Evolutionary conservation across 2,329 filamentous ascomycete genomes (phyloP).

Genomic region (Pseudocercospora musae): DNA sequence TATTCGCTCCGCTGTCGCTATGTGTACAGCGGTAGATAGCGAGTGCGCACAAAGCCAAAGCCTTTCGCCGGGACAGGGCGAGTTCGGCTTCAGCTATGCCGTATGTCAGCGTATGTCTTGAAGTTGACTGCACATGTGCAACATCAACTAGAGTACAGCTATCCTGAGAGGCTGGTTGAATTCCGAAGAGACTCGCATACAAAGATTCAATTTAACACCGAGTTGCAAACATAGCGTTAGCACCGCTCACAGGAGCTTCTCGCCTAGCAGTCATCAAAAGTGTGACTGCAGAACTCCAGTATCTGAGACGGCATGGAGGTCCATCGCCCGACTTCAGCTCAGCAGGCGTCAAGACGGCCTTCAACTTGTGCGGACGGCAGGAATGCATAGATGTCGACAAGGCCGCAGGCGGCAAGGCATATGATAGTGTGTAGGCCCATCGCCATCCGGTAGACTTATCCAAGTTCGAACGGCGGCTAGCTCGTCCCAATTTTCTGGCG

Average conservation of each 20-base stretch:
- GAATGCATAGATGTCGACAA: slow-evolving; percentile 3
- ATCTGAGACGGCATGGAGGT: slow-evolving; percentile 3
- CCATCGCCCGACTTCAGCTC: not conserved
- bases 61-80: not conserved
- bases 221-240: not conserved
- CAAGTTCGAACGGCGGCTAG: too few species aligned
- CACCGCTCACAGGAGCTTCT: slow-evolving; percentile 4
- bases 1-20: not conserved
- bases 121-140: not conserved
- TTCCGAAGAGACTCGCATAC: not conserved
- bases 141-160: too few species aligned
- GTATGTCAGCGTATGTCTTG: not conserved
- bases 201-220: not conserved
- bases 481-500: too few species aligned
- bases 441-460: not conserved
- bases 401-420: slow-evolving; percentile 5
- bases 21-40: not conserved
- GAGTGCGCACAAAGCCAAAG: not conserved
- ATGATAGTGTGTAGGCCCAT: slow-evolving; percentile 3
- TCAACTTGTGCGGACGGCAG: slow-evolving; percentile 7
- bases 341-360: slow-evolving; percentile 5
- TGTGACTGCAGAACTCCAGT: slow-evolving; percentile 1
- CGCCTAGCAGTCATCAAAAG: slow-evolving; percentile 5
- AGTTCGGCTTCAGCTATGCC: not conserved
- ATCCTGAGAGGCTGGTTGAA: not conserved